Percentiles rank a stretch among this genome's conserved stretches.
These are phyloP conservation scores for Aspergillus affinis DNA, from an alignment of 495 filamentous ascomycete genomes.

Conservation along the genomic window DNA sequence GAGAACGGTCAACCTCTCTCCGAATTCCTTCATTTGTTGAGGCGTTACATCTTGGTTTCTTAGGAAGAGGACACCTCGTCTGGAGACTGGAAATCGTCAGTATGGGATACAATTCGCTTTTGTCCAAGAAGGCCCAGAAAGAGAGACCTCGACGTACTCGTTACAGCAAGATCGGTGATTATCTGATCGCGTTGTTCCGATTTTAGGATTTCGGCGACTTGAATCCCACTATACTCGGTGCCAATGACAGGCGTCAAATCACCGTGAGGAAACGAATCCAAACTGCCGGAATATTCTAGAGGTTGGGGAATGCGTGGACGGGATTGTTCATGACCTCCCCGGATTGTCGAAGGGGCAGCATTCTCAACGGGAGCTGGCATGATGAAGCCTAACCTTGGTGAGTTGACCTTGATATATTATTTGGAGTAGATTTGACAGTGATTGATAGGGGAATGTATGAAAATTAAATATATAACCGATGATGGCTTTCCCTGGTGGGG, in stretches of 20 bases:
- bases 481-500: no score
- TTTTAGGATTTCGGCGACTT: slow-evolving; percentile 52
- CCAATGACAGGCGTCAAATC: slow-evolving; percentile 64
- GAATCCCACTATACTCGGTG: slow-evolving; percentile 53
- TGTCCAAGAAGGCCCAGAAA: not conserved
- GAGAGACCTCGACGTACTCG: slow-evolving; percentile 38
- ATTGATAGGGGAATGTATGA: no score
- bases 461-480: no score
- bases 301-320: slow-evolving; percentile 30
- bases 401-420: not conserved
- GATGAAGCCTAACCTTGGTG: slow-evolving; percentile 1
- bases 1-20: slow-evolving; percentile 20
- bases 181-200: slow-evolving; percentile 51
- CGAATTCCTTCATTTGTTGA: slow-evolving; percentile 41
- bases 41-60: slow-evolving; percentile 62
- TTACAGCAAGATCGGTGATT: slow-evolving; percentile 59
- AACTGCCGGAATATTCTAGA: slow-evolving; percentile 46
- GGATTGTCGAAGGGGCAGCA: slow-evolving; percentile 10
- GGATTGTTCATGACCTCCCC: slow-evolving; percentile 22
- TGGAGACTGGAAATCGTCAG: slow-evolving; percentile 54
- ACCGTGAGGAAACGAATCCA: slow-evolving; percentile 49
- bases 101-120: slow-evolving; percentile 1
- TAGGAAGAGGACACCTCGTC: slow-evolving; percentile 73
- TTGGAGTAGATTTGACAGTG: no score
- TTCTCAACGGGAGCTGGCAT: slow-evolving; percentile 21